Base-by-base conservation (phyloP, 768 basidiomycete genomes). In the Lenzites betulinus region DNA sequence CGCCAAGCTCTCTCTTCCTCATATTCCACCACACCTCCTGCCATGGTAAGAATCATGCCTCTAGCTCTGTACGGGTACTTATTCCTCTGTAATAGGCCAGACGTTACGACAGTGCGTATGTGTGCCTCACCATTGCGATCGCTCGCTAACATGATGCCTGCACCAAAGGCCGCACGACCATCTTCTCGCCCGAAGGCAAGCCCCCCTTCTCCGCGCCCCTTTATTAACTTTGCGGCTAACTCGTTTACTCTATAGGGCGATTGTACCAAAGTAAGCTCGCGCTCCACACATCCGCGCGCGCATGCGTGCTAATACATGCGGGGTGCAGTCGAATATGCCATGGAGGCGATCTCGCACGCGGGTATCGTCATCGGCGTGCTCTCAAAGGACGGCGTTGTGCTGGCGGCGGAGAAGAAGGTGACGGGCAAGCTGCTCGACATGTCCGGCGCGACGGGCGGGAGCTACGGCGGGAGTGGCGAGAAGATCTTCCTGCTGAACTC, bases 291-390 rank as follows among this genome's bases (percentile, higher is more conserved):
- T 9, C 20, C 7, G 47, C 13, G 4, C 28, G 26, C 26, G 7
- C 23, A 26, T 8, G 5, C 11, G 13, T 30, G 30, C 47, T 49
- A 1, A 49, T 18, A 7, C 15, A n/a, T n/a, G 12, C 15, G 15
- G 8, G 4, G 11, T 18, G 54, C 67, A 96, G 96, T 98, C 79
- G 96, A 99, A 79, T 99, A 99, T 84, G 96, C 96, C 44, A 97
- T 98, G 93, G 97, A 98, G 73, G 94, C 95, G 59, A 98, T 98
- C 81, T 97, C 95, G 28, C 91, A 95, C 69, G 94, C 93, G 20
- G 93, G 93, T 54, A 92, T 93, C 42, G 94, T 96, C 46, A 84
- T 96, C n/a, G 94, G 93, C 42, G 89, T 95, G 57, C 82, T 95
- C 28, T 93, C 94, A 28, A 90, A 86, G 67, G 91, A 95, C 64